Base-by-base conservation (phyloP, 805 yeast species). In the Candida pseudofarinosa region DNA sequence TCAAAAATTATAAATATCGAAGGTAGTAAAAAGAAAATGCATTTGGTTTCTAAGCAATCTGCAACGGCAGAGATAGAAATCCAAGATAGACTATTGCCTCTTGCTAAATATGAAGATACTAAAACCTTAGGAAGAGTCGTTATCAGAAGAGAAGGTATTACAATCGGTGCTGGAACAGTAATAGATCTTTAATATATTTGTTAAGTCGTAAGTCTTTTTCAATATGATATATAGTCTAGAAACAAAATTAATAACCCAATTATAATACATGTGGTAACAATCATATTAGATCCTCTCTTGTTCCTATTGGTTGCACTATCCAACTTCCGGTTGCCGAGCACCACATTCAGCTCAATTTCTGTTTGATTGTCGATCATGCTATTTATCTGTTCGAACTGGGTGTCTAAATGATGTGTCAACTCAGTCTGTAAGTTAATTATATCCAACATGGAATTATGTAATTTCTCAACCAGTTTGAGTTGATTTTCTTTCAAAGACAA, bases 351-450 rank as follows among this genome's bases (percentile, higher is more conserved):
- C 42, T 80, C 77, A 1, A 87, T 78, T 47, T 79, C 79, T 46
- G 79, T 80, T 46, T 86, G 90, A 46, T 81, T 81, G 45, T 81
- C 83, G 38, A 80, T 60, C 48, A 89, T 67, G 33, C 71, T 67
- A 39, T 76, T 71, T 13, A 89, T 84, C 57, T 78, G 81, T 41
- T 83, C 84, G 4, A 84, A 79, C 62, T 89, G 97, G 1, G 78
- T 60, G 18, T 79, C 77, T 38, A 89, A 68, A 57, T 90, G 95
- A 42, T 81, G 69, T 10, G 87, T 74, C 41, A 89, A 69, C 55
- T 87, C 93, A 18, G 81, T 71, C 55, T 89, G 91, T 47, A 90
- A 61, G 42, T 81, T 77, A 1, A 89, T 76, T 35, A 90, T 83
- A 55, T 88, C 96, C 35, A 80, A 58, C 60, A 84, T 80, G 1